A percentile compares a stretch with the other conserved stretches of the same genome.
phyloP scores from a whole-genome alignment of 2,329 filamentous ascomycete genomes.

The Ilyonectria sp. region DNA sequence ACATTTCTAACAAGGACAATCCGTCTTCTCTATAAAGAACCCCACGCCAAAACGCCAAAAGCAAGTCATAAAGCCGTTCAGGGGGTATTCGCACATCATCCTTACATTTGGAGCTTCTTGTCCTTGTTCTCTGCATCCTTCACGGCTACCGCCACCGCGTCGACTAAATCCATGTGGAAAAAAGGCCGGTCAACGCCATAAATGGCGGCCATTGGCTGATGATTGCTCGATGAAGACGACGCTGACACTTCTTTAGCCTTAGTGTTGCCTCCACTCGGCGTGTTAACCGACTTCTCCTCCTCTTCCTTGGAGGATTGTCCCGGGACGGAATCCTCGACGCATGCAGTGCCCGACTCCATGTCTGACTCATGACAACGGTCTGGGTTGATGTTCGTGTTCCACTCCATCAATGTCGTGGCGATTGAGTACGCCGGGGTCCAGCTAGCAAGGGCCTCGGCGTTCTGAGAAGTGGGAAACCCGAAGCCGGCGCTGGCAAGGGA shows the following conservation, averaged over 20 bases:
- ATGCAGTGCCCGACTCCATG: slow-evolving; percentile 13
- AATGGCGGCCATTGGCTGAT: slow-evolving; percentile 47
- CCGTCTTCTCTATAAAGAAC: background rate
- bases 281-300: background rate
- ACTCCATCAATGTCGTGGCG: slow-evolving; percentile 41
- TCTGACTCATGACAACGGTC: slow-evolving; percentile 3
- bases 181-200: slow-evolving; percentile 61
- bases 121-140: slow-evolving; percentile 47
- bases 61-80: slow-evolving; percentile 23
- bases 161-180: slow-evolving; percentile 63
- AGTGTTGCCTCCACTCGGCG: background rate
- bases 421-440: slow-evolving; percentile 55
- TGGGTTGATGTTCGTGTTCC: slow-evolving; percentile 19
- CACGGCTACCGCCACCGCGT: slow-evolving; percentile 56
- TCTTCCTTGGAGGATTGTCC: slow-evolving; percentile 6
- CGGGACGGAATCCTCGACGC: background rate
- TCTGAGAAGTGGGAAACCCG: slow-evolving; percentile 58
- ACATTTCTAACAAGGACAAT: background rate
- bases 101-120: background rate
- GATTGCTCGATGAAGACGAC: background rate
- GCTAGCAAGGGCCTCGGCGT: slow-evolving; percentile 45
- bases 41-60: slow-evolving; percentile 26
- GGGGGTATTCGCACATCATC: background rate
- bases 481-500: slow-evolving; percentile 71
- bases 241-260: background rate